Evolutionary conservation across 148 eudicot genomes (phyloP).

Genomic region (Amaranthus cruentus): DNA sequence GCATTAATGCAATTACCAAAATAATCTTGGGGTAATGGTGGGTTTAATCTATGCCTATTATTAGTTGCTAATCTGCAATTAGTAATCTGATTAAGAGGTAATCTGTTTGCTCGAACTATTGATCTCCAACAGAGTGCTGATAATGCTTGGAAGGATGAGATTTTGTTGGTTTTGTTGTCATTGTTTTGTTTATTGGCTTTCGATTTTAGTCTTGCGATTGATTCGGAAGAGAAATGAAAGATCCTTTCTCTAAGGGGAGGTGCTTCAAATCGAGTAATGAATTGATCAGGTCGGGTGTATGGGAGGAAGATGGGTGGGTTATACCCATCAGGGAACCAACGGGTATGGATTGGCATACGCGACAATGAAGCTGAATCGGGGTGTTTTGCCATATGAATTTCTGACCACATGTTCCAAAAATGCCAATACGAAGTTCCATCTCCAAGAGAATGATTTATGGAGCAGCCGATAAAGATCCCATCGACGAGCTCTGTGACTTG

Average conservation of each 20-base stretch:
- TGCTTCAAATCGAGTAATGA: slow-evolving; percentile 13
- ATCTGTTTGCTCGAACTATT: slow-evolving; percentile 20
- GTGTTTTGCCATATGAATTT: slow-evolving; percentile 15
- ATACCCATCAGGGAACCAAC: slow-evolving; percentile 25
- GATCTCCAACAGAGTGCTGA: slow-evolving; percentile 39
- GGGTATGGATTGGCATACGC: background rate
- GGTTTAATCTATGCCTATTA: slow-evolving; percentile 28
- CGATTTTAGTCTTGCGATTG: slow-evolving; percentile 28
- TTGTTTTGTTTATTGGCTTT: slow-evolving; percentile 23
- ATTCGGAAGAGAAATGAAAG: slow-evolving; percentile 33
- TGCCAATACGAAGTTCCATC: slow-evolving; percentile 31
- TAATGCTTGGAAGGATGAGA: slow-evolving; percentile 36
- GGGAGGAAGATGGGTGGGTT: slow-evolving; percentile 15
- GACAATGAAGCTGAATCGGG: background rate
- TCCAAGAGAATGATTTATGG: slow-evolving; percentile 18
- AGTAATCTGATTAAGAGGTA: slow-evolving; percentile 17
- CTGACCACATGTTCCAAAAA: slow-evolving; percentile 32
- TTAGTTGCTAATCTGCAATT: slow-evolving; percentile 20
- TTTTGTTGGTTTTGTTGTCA: background rate
- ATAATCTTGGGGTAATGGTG: slow-evolving; percentile 28
- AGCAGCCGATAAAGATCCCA: slow-evolving; percentile 29
- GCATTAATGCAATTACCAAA: slow-evolving; percentile 21
- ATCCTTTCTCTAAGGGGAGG: slow-evolving; percentile 23
- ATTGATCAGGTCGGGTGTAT: slow-evolving; percentile 17
- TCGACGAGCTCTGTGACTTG: slow-evolving; percentile 27